Conservation (phyloP, 1,139 yeast genomes). For the Sporopachydermia cereana region DNA sequence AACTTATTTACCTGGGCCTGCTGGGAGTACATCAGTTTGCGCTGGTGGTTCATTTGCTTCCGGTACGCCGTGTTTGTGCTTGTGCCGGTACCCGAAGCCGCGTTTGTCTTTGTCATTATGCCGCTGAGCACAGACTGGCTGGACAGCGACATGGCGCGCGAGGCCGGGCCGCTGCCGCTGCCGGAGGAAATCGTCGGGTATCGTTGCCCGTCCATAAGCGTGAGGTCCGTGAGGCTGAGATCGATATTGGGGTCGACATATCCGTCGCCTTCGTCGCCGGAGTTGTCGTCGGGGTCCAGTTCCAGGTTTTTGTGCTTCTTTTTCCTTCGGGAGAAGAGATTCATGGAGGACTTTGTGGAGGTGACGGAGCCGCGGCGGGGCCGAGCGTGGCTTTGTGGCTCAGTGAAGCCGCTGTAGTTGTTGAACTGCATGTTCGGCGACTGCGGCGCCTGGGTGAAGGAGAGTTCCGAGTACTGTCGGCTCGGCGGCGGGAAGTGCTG, state of each 20-base stretch:
- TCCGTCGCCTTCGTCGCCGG: neutral
- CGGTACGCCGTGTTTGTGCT: neutral
- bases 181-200: neutral
- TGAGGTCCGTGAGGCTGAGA: neutral
- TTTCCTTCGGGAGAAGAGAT: slow-evolving; percentile 1
- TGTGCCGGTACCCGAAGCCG: neutral
- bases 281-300: neutral
- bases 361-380: neutral
- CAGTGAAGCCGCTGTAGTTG: no score
- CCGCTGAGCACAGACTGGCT: neutral
- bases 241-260: neutral
- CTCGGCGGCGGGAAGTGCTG: no score
- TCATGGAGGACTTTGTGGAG: neutral
- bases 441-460: no score
- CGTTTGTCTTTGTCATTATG: no score
- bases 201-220: neutral
- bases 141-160: neutral
- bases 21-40: slow-evolving; percentile 2
- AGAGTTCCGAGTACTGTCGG: no score
- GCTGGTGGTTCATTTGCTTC: slow-evolving; percentile 1
- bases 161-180: neutral
- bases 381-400: no score
- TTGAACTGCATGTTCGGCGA: no score
- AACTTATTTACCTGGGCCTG: neutral
- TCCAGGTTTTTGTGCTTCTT: neutral